Percentiles rank a stretch among this genome's conserved stretches.
These are phyloP conservation scores for Metarhizium anisopliae DNA, from an alignment of 2,329 filamentous ascomycete species.

Conservation along the genomic window DNA sequence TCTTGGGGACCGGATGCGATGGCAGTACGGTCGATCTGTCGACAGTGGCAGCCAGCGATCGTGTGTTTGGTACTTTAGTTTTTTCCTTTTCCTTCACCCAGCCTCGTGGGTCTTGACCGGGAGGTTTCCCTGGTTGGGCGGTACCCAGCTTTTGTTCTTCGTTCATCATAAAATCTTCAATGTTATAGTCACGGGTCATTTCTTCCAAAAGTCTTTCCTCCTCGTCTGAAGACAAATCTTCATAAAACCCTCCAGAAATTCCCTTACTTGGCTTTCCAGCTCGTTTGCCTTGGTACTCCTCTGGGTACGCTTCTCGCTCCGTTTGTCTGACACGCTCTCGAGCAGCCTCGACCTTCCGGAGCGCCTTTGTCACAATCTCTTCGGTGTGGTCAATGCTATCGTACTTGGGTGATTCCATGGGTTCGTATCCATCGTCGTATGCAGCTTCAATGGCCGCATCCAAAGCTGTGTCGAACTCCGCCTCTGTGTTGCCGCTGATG, in stretches of 20 bases:
- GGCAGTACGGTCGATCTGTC: conserved; percentile 36
- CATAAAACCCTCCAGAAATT: conserved; percentile 48
- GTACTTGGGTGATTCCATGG: conserved; percentile 44
- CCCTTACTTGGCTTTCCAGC: conserved; percentile 17
- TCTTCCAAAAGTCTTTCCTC: conserved; percentile 78
- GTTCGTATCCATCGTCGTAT: conserved; percentile 86
- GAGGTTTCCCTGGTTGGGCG: conserved; percentile 39
- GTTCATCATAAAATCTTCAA: conserved; percentile 70
- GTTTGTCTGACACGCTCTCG: conserved; percentile 68
- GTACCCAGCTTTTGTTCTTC: conserved; percentile 45
- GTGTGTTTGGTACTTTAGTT: conserved; percentile 36
- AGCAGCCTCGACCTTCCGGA: conserved; percentile 63
- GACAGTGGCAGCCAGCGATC: conserved; percentile 55
- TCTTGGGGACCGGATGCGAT: conserved; percentile 9
- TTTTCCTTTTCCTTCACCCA: conserved; percentile 66
- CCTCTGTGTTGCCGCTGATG: conserved; percentile 65
- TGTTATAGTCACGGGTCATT: conserved; percentile 73
- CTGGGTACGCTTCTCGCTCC: conserved; percentile 52
- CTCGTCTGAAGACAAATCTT: conserved; percentile 54
- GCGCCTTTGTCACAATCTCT: conserved; percentile 43
- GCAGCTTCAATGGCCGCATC: conserved; percentile 94
- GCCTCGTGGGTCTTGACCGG: conserved; percentile 64
- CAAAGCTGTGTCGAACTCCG: conserved; percentile 87
- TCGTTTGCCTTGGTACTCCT: conserved; percentile 16
- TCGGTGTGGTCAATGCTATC: conserved; percentile 26